phyloP scores from a whole-genome alignment of 805 yeast species.

The Candida xiaguanensis region DNA sequence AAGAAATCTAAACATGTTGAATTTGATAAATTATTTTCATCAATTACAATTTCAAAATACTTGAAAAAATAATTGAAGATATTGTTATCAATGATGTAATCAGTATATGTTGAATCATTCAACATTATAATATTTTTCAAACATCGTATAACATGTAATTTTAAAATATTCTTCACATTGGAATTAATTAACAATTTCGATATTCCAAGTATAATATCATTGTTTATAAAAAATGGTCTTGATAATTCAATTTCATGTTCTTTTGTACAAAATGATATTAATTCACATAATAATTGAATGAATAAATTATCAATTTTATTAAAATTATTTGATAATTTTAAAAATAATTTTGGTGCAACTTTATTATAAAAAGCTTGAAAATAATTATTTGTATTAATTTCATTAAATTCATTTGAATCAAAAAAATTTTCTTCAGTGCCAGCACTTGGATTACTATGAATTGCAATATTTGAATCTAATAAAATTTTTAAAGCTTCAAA shows the following conservation, averaged over 20 bases:
- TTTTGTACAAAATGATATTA: slow-evolving; percentile 61
- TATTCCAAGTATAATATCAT: slow-evolving; percentile 55
- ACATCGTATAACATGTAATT: slow-evolving; percentile 67
- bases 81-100: slow-evolving; percentile 53
- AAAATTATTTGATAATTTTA: slow-evolving; percentile 35
- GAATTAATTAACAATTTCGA: slow-evolving; percentile 40
- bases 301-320: slow-evolving; percentile 34
- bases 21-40: slow-evolving; percentile 59
- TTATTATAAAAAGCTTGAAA: slow-evolving; percentile 57
- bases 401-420: slow-evolving; percentile 15
- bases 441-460: slow-evolving; percentile 9
- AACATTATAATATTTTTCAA: slow-evolving; percentile 57
- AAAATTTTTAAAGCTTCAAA: slow-evolving; percentile 77
- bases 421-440: slow-evolving; percentile 2
- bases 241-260: slow-evolving; percentile 60
- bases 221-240: slow-evolving; percentile 59
- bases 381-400: slow-evolving; percentile 41
- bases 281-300: slow-evolving; percentile 62
- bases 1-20: slow-evolving; percentile 74
- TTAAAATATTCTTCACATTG: slow-evolving; percentile 46
- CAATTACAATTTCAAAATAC: slow-evolving; percentile 45
- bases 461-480: slow-evolving; percentile 53
- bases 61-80: slow-evolving; percentile 48
- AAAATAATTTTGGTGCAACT: slow-evolving; percentile 58
- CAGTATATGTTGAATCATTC: slow-evolving; percentile 59